Percentiles rank a stretch among this genome's conserved stretches.
Evolutionary conservation across 2,329 filamentous ascomycete species (phyloP).

Genomic region (Phyllachora maydis): DNA sequence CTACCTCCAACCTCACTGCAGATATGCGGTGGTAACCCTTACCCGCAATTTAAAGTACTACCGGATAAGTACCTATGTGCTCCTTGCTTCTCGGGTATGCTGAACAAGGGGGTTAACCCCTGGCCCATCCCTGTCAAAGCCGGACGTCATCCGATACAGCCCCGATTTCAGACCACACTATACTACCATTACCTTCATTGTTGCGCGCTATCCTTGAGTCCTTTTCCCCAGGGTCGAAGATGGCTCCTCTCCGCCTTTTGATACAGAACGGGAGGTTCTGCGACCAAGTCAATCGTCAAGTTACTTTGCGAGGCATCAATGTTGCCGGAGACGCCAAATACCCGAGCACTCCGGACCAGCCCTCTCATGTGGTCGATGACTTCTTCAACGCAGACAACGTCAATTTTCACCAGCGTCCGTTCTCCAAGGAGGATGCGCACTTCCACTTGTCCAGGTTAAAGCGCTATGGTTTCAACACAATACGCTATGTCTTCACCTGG

Average conservation of each 20-base stretch:
- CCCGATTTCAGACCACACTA: too few relatives aligned
- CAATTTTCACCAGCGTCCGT: slow-evolving; percentile 73
- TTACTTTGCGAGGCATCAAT: slow-evolving; percentile 86
- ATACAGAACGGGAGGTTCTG: slow-evolving; percentile 78
- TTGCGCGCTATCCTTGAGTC: neutral
- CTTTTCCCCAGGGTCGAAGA: slow-evolving; percentile 13
- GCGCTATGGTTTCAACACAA: slow-evolving; percentile 86
- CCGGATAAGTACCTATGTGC: too few relatives aligned
- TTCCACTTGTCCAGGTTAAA: slow-evolving; percentile 71
- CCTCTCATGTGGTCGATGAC: slow-evolving; percentile 54
- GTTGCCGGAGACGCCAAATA: slow-evolving; percentile 80
- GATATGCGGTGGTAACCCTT: too few relatives aligned
- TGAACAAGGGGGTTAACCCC: too few relatives aligned
- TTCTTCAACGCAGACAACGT: slow-evolving; percentile 92
- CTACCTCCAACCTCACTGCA: too few relatives aligned
- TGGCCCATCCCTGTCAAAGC: too few relatives aligned
- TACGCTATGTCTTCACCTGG: slow-evolving; percentile 96
- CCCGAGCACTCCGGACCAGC: slow-evolving; percentile 59
- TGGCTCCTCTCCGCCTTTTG: slow-evolving; percentile 56
- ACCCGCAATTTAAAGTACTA: too few relatives aligned
- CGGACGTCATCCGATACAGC: too few relatives aligned
- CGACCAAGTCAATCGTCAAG: slow-evolving; percentile 62
- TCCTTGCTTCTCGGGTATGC: too few relatives aligned
- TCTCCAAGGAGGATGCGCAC: slow-evolving; percentile 63
- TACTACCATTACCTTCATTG: too few relatives aligned